A percentile compares a stretch with the other conserved stretches of the same genome.
These are phyloP conservation scores for Oemleria cerasiformis DNA, from an alignment of 306 rosid species.

Conservation along the genomic window DNA sequence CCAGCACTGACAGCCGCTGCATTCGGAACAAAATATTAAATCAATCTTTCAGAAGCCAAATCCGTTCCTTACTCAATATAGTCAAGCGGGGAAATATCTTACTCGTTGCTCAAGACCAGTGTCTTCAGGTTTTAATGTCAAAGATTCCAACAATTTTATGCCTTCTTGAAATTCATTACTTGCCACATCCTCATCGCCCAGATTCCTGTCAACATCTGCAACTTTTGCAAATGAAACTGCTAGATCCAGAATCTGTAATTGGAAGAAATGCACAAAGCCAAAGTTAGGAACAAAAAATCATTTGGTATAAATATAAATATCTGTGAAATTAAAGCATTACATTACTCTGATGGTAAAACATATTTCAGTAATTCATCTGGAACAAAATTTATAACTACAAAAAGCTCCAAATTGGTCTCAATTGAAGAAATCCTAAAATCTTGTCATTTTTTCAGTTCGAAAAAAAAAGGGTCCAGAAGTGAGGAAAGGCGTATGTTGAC, in stretches of 20 bases:
- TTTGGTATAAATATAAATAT: no score
- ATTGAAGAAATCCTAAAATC: background rate
- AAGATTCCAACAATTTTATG: slow-evolving; percentile 64
- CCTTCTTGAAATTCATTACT: slow-evolving; percentile 78
- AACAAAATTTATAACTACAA: background rate
- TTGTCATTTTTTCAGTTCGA: background rate
- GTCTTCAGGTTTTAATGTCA: slow-evolving; percentile 60
- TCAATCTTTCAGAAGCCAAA: slow-evolving; percentile 9
- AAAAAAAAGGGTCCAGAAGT: background rate
- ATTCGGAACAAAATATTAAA: slow-evolving; percentile 1
- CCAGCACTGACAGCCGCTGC: slow-evolving; percentile 74
- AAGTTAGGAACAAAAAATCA: slow-evolving; percentile 21
- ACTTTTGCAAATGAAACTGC: slow-evolving; percentile 93
- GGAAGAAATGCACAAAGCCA: slow-evolving; percentile 17
- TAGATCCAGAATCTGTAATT: slow-evolving; percentile 67
- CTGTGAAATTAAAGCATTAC: background rate
- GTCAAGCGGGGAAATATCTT: slow-evolving; percentile 20
- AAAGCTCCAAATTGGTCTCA: background rate
- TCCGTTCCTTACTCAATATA: background rate
- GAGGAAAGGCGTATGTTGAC: background rate
- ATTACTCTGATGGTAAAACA: background rate
- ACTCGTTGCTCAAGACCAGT: slow-evolving; percentile 68
- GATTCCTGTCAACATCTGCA: slow-evolving; percentile 82
- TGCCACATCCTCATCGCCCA: slow-evolving; percentile 76
- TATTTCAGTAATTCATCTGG: background rate